Conservation (phyloP, 495 filamentous ascomycete species). For the Podospora comata region DNA sequence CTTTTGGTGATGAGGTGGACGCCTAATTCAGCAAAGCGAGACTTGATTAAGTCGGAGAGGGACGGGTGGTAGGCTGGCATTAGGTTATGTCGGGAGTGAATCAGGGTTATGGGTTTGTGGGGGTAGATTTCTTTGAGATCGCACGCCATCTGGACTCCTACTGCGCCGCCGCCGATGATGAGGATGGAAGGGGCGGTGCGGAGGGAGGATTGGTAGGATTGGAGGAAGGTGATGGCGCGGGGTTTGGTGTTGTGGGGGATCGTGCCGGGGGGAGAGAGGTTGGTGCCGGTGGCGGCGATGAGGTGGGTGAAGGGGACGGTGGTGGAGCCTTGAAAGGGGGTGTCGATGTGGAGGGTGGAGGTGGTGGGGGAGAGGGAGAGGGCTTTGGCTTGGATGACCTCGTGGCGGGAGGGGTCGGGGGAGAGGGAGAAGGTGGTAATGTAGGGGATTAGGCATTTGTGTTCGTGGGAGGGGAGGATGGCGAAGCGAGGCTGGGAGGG, state of each 20-base stretch:
- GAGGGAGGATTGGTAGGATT: slow-evolving; percentile 34
- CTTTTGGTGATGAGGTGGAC: slow-evolving; percentile 27
- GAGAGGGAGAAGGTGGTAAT: slow-evolving; percentile 37
- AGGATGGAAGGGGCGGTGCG: slow-evolving; percentile 40
- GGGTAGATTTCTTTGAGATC: slow-evolving; percentile 58
- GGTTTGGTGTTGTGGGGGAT: slow-evolving; percentile 48
- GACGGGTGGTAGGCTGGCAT: slow-evolving; percentile 51
- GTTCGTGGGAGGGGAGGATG: slow-evolving; percentile 46
- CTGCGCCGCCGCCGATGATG: slow-evolving; percentile 59
- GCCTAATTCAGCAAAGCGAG: slow-evolving; percentile 37
- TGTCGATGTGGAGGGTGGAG: slow-evolving; percentile 41
- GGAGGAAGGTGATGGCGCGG: slow-evolving; percentile 37
- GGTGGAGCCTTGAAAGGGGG: slow-evolving; percentile 43
- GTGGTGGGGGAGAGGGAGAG: slow-evolving; percentile 37
- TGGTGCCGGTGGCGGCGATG: slow-evolving; percentile 48
- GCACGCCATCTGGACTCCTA: slow-evolving; percentile 58
- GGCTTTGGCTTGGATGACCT: slow-evolving; percentile 37
- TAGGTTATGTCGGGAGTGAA: slow-evolving; percentile 53
- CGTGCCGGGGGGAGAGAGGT: slow-evolving; percentile 43
- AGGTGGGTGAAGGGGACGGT: slow-evolving; percentile 44
- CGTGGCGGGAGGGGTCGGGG: slow-evolving; percentile 26
- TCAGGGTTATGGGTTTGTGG: slow-evolving; percentile 51
- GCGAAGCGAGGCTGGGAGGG: slow-evolving; percentile 48
- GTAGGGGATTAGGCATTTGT: slow-evolving; percentile 58
- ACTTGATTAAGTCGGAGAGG: slow-evolving; percentile 47